These are phyloP conservation scores for Arbutus unedo DNA, from an alignment of 148 eudicot genomes.

Conservation along the genomic window DNA sequence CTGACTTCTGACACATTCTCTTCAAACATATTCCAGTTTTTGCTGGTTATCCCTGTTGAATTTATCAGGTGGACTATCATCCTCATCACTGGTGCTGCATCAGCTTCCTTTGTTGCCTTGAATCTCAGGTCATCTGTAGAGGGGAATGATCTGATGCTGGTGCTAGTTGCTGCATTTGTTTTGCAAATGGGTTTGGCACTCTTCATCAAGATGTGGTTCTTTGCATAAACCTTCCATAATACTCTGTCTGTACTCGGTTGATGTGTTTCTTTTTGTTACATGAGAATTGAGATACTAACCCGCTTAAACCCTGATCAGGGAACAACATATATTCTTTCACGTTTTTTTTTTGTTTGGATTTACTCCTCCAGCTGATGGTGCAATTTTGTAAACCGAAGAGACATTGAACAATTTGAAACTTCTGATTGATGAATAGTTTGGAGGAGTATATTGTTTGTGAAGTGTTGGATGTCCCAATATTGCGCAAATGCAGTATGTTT, in stretches of 20 bases:
- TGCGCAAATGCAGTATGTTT: neutral
- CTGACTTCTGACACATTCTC: constrained; percentile 2
- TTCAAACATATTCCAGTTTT: constrained; percentile 42
- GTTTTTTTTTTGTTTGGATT: neutral
- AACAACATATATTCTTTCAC: neutral
- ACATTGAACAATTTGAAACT: neutral
- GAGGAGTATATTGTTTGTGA: neutral
- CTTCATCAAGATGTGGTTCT: constrained; percentile 90
- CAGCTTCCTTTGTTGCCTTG: constrained; percentile 73
- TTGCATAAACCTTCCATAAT: constrained; percentile 31
- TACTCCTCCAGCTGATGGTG: neutral
- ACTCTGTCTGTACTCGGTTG: neutral
- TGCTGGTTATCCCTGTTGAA: constrained; percentile 81
- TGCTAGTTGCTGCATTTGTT: constrained; percentile 65
- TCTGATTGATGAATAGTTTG: constrained; percentile 1
- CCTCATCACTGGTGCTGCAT: constrained; percentile 56
- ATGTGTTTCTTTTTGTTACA: neutral
- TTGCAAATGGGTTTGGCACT: constrained; percentile 76
- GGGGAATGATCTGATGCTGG: constrained; percentile 51
- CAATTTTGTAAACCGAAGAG: neutral
- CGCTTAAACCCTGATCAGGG: neutral
- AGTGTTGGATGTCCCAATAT: neutral
- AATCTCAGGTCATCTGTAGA: constrained; percentile 63
- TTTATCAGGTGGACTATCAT: constrained; percentile 75
- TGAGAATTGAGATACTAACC: neutral